Base-by-base conservation (phyloP, 2,329 filamentous ascomycete species). In the Claviceps sp. region DNA sequence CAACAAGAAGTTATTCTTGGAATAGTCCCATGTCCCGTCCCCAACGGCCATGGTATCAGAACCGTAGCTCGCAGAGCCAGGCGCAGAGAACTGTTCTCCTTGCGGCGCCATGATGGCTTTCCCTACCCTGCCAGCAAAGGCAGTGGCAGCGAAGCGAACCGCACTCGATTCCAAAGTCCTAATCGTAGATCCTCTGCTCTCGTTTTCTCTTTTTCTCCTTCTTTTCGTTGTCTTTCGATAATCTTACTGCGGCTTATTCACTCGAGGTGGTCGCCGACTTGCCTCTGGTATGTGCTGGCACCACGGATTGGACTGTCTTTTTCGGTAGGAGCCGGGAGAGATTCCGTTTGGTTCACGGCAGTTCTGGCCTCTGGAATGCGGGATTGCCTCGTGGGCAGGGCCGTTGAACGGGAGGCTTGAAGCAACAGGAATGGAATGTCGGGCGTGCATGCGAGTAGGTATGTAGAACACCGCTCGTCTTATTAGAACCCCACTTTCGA, bases 11-110 rank as follows among this genome's bases (percentile, higher is more conserved):
- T 78, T 82, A 62, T 90, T 88, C 63, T 84, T 84, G 54, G 76
- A 74, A 53, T 84, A 84, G 61, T 90, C 84, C 87, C 87, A 93
- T 37, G 87, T 91, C 22, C 87, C 87, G 64, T 91, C 87, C 56
- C 87, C 87, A 16, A 91, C 86, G 52, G 73, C 75, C 75, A 90
- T 73, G n/a, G 82, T 87, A 62, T 82, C 75, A 49, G 85, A 89
- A 59, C 77, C 75, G 69, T 91, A 91, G 58, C 75, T 79, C 64
- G 81, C 84, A 67, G 81, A 81, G 63, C 87, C 87, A 48, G 87
- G 77, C 57, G 84, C 76, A 58, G 84, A 84, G 61, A 86, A 74
- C 60, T 71, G 69, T 62, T 78, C 72, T 66, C 74, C 68, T 64
- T 74, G 68, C 71, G 78, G 74, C 72, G 78, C 78, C 79, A 82